Evolutionary conservation across 2,329 filamentous ascomycete species (phyloP), one percentile per base, ranked within the genome.

Genomic region (Neocatenulostroma microsporum): DNA sequence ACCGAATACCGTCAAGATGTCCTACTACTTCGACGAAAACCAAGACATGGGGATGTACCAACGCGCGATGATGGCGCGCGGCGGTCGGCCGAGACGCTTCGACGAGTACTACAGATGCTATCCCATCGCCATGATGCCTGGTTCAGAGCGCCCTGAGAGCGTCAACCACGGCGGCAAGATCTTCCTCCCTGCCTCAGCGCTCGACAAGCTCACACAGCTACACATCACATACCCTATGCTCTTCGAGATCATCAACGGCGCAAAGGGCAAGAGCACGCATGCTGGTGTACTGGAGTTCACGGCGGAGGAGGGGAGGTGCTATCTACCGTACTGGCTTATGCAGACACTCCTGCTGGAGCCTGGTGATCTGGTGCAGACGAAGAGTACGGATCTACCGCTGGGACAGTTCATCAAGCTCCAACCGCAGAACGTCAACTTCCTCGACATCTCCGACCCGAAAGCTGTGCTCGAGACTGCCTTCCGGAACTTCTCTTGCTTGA

Each of bases 31-130:
- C 56, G 68, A 74, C 50, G 71, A 32, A 11, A 34, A 67, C 44
- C 73, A 70, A 38, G 63, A 63, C 30, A 68, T 72, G 61, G 60
- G 68, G 40, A 69, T 75, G 55, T 70, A 75, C 43, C 68, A 72
- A 42, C 61, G 66, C 11, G 66, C 68, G 41, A 70, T 76, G 62
- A 57, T 74, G 41, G 67, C 67, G 66, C 45, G 62, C 20, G 61
- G 66, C 21, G 57, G 57, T 61, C 70, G 60, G 54, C 70, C 64
- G 50, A 83, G 86, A 53, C 84, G 88, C 42, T 98, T 98, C 68
- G 89, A 98, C 63, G 91, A 98, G 64, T 96, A 94, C 69, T 96
- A 95, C 66, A 82, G 91, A 55, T 95, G 88, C 70, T 98, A 96
- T 57, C 91, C 91, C 28, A 76, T 95, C 54, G 80, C 82, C 53